Evolutionary conservation across 805 yeast species (phyloP), one percentile per base, ranked within the genome.

Genomic region (Pichia scutulata): DNA sequence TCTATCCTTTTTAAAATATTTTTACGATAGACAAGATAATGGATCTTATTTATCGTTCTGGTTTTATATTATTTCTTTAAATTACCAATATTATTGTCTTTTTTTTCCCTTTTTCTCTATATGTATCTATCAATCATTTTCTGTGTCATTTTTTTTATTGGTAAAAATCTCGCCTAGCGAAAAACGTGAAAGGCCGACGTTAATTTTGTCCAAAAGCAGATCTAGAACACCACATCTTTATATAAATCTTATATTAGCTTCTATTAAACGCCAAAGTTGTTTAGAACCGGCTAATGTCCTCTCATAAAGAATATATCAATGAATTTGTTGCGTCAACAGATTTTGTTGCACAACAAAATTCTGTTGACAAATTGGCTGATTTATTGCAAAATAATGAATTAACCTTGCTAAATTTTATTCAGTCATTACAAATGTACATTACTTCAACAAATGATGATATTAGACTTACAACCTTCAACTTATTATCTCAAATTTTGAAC

Each of bases 381-480:
- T 46, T 50, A 24, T 22, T 54, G 14, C 49, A 42, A 22, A 33
- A 24, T 21, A 54, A 52, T 43, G 13, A 44, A 26, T 30, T 43
- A 12, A 33, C 57, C 1, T 43, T 54, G 13, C 22, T 54, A n/a
- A 43, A 50, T 23, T 44, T 54, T 12, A 52, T 54, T 19, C 52
- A 50, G 39, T n/a, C 55, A n/a, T 36, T 50, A 22, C 57, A 54
- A 1, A 71, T 73, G 9, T 64, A 68, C 28, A 62, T 80, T 30
- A 78, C 82, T 2, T 71, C 79, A 13, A 79, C 76, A 13, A 68
- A 70, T 43, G 74, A 68, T 39, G 45, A 60, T 2, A 60, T 70
- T 5, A 62, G 84, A 52, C 37, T 65, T 1, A 70, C 68, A 47
- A 65, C 79, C 0, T 56, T 78, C 12, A 59, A 65, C 12, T 71